Evolutionary conservation across 2,329 filamentous ascomycete species (phyloP), one percentile per base, ranked within the genome.

Genomic region (Zymoseptoria brevis): DNA sequence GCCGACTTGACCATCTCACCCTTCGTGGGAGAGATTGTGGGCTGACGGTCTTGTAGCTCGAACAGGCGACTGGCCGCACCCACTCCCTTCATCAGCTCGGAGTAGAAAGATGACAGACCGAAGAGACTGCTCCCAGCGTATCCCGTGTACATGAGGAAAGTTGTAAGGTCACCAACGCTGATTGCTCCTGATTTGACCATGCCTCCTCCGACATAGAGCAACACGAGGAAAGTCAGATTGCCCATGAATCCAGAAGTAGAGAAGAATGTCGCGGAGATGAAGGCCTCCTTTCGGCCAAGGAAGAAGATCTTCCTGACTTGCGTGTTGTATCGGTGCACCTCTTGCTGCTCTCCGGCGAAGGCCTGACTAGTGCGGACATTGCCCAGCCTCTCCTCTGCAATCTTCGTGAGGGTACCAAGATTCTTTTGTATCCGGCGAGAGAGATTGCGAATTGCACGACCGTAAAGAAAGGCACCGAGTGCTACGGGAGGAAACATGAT

Each of bases 11-110:
- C 91, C 60, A 85, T 87, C 29, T 80, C 72, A 63, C 94, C 94
- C 56, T 87, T 85, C 0, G 95, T 99, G 19, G 92, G 85, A n/a
- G 87, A 87, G 62, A 97, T 95, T 2, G 86, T 87, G 0, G 92
- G 89, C 60, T 89, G 80, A 63, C 94, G 87, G 73, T 99, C 94
- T 72, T 97, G 92, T 5, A 99, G 82, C 72, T 99, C 94, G 70
- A 99, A 99, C 1, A 99, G 80, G 61, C 94, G 88, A 69, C 88
- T 96, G n/a, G 94, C 94, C 50, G 94, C 94, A 69, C 95, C 94
- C 3, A 96, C 93, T 50, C 95, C 95, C 75, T 99, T 99, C 94
- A 99, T 99, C 62, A 99, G 81, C 73, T 99, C 94, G 0, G 92
- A 96, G 75, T 96, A 99, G 76, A 99, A 99, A 58, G 89, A 90